These are phyloP conservation scores for Trichoderma oligosporum DNA, from an alignment of 2,329 filamentous ascomycete species.

Conservation along the genomic window DNA sequence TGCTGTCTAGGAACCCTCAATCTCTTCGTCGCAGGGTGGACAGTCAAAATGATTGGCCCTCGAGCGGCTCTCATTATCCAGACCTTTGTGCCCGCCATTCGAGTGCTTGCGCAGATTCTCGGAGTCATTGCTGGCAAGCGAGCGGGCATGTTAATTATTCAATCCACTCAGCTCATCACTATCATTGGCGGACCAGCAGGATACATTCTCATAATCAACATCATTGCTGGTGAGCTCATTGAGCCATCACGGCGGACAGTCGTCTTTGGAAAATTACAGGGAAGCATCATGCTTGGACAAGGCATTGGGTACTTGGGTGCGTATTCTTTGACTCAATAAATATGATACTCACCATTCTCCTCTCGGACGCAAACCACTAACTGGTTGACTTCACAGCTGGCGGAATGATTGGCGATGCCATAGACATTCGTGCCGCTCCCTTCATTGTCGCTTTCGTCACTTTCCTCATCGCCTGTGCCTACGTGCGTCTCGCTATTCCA, in stretches of 20 bases:
- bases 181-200: conserved; percentile 65
- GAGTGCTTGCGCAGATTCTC: conserved; percentile 60
- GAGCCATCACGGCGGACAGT: conserved; percentile 57
- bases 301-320: conserved; percentile 58
- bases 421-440: conserved; percentile 60
- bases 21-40: conserved; percentile 63
- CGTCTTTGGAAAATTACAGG: conserved; percentile 62
- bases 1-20: conserved; percentile 47
- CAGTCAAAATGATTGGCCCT: conserved; percentile 63
- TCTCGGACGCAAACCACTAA: background rate
- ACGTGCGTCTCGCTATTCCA: conserved; percentile 41
- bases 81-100: conserved; percentile 60
- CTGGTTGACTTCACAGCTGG: conserved; percentile 42
- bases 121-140: conserved; percentile 60
- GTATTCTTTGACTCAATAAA: background rate
- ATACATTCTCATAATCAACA: conserved; percentile 66
- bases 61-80: conserved; percentile 60
- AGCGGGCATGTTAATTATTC: conserved; percentile 63
- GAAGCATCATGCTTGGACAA: conserved; percentile 63
- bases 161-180: conserved; percentile 63
- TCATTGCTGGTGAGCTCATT: conserved; percentile 63
- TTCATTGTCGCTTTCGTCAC: conserved; percentile 61
- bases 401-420: conserved; percentile 60
- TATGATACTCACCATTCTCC: background rate
- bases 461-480: conserved; percentile 46